phyloP scores from a whole-genome alignment of 2,329 filamentous ascomycete species.

The Penicillium sp. region DNA sequence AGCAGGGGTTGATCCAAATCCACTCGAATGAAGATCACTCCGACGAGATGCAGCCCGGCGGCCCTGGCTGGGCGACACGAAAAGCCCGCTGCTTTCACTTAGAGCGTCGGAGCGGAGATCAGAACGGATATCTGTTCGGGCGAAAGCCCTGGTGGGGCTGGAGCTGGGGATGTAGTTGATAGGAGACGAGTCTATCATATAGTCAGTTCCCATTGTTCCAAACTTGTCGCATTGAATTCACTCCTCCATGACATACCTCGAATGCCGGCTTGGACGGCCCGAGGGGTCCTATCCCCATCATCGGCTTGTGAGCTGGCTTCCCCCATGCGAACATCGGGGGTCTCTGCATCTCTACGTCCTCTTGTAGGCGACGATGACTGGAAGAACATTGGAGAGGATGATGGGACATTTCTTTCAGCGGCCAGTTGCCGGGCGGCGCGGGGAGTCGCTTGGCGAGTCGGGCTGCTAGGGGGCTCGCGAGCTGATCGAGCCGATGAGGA shows the following conservation, averaged over 20 bases:
- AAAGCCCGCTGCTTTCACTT: constrained; percentile 81
- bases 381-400: constrained; percentile 79
- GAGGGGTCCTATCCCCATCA: constrained; percentile 43
- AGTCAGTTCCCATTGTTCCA: constrained; percentile 13
- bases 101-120: constrained; percentile 64
- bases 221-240: not conserved
- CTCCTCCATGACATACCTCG: constrained; percentile 32
- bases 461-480: constrained; percentile 34
- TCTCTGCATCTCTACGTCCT: constrained; percentile 38
- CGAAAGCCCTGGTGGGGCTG: constrained; percentile 60
- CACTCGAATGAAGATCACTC: constrained; percentile 82
- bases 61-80: constrained; percentile 62
- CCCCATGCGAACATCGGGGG: constrained; percentile 40
- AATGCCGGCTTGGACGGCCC: constrained; percentile 33
- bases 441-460: constrained; percentile 42
- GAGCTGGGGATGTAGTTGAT: constrained; percentile 88
- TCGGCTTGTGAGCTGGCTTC: constrained; percentile 48
- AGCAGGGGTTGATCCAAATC: constrained; percentile 50
- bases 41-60: constrained; percentile 58
- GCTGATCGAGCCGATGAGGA: constrained; percentile 24
- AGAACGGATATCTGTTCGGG: constrained; percentile 43
- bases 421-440: constrained; percentile 42
- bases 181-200: constrained; percentile 72
- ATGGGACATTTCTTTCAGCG: constrained; percentile 44
- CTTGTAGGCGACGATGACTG: constrained; percentile 58